Percentiles rank a stretch among this genome's conserved stretches.
phyloP scores from a whole-genome alignment of 176 grass and related monocot species.

The Luzula sylvatica region DNA sequence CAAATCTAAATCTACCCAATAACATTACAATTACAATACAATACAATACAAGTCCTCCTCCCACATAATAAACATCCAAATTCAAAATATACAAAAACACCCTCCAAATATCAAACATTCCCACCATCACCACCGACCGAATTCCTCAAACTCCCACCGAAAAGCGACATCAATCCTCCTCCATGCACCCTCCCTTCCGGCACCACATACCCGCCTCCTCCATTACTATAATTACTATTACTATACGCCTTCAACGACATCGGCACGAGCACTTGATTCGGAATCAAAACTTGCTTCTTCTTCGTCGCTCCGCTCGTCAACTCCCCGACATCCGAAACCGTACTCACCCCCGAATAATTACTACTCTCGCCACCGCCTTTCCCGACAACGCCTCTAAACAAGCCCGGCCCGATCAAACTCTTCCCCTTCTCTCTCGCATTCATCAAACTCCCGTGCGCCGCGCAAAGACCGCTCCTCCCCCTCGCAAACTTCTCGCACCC shows the following conservation, averaged over 20 bases:
- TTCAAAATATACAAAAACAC: not conserved
- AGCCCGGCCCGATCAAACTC: conserved; percentile 17
- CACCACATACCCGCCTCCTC: conserved; percentile 34
- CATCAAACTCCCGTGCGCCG: conserved; percentile 48
- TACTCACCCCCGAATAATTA: conserved; percentile 35
- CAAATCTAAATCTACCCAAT: conserved; percentile 9
- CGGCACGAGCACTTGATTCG: conserved; percentile 59
- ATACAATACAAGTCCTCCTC: not conserved
- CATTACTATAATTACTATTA: conserved; percentile 17
- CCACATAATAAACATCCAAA: not conserved
- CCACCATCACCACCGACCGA: conserved; percentile 15
- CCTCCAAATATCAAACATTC: conserved; percentile 21
- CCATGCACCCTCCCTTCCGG: conserved; percentile 87
- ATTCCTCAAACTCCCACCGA: conserved; percentile 35
- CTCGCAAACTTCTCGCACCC: conserved; percentile 86
- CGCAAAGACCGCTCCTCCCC: conserved; percentile 51
- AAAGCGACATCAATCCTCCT: conserved; percentile 72
- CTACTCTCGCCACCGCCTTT: conserved; percentile 34
- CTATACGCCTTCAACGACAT: conserved; percentile 57
- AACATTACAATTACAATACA: conserved; percentile 7
- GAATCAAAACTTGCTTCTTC: conserved; percentile 41
- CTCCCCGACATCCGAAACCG: conserved; percentile 39
- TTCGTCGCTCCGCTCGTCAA: conserved; percentile 22
- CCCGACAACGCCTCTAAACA: conserved; percentile 41
- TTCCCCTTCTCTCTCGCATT: conserved; percentile 19